Evolutionary conservation across 2,329 filamentous ascomycete genomes (phyloP), one percentile per base, ranked within the genome.

Genomic region (Parastagonospora avenae): DNA sequence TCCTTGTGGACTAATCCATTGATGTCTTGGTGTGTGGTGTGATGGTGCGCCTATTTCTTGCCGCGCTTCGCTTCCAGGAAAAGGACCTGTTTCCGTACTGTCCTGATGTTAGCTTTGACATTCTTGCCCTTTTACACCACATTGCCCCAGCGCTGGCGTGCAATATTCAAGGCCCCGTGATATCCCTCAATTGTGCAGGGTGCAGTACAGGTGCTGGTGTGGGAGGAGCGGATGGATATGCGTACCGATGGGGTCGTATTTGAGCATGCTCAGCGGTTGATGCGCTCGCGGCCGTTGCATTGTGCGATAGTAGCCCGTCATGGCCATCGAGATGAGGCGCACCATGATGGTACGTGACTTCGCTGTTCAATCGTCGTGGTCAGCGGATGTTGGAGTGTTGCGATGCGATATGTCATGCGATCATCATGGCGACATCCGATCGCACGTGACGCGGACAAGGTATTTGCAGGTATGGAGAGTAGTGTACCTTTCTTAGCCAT

Each of bases 241-340:
- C 83, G 61, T 85, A 96, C 91, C 88, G 60, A 99, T 92, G 36
- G 94, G 94, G 73, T 99, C 94, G 77, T 99, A 99, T 81, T 99
- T 99, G 66, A 99, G 80, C 91, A 99, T 94, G 79, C 92, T 95
- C 77, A 99, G 84, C 49, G 95, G 92, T 38, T 88, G 82, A 57
- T 92, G 83, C 28, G 85, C 83, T 63, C 94, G 88, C 10, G 92
- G 92, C 52, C 95, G 87, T 64, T 88, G 83, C 76, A 96, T 86
- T 46, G 91, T 95, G 76, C 93, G 92, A 82, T 93, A 99, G 83
- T 92, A 99, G 70, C 94, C 94, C 24, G 94, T 99, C 88, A 96
- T 88, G 74, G 94, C 94, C 94, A 99, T 99, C 59, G 92, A 96
- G 74, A 99, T 82, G 63, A 99, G 88, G 74, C 94, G 92, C 75